Evolutionary conservation across 176 grass and related monocot species (phyloP), one percentile per base, ranked within the genome.

Genomic region (Carex myosuroides): DNA sequence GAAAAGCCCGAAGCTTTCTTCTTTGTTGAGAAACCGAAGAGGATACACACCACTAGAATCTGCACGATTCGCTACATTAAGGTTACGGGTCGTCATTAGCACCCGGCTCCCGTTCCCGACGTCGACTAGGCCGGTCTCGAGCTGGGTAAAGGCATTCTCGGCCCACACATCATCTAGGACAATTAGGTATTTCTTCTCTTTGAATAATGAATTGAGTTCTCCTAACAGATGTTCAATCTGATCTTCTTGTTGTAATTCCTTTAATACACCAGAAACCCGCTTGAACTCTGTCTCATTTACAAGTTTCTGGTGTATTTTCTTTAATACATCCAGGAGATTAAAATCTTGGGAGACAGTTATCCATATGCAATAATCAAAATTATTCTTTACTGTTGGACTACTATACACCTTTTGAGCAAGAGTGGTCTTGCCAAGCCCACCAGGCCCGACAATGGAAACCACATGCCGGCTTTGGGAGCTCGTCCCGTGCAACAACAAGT

Each of bases 401-500:
- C 0, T 39, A 26, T 76, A 85, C 20, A 78, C 83, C 26, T 58
- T 63, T 13, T 50, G 69, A 14, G 70, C 69, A 35, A 85, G 69
- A 20, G 83, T 85, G 13, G 83, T 76, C 83, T 85, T 85, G 30
- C 83, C 83, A n/a, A 85, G 24, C 0, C 83, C 83, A 30, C 52
- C 83, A 13, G 70, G 70, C 3, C 83, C 83, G 17, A 85, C 70
- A 18, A 85, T 63, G 32, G 68, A 64, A 22, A 85, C 68, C 6
- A 78, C 52, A 26, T 16, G 3, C 35, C 70, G 69, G 3, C 6
- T 39, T 10, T 14, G 2, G 21, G n/a, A 55, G 12, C 13, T 20
- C 7, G 0, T 2, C 5, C 6, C 4, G 60, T 85, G 44, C 4
- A 85, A 20, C 55, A 85, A 42, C 24, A 59, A 26, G 0, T 60